Conservation (phyloP, 768 basidiomycete genomes). For the Coprinellus aureogranulatus region DNA sequence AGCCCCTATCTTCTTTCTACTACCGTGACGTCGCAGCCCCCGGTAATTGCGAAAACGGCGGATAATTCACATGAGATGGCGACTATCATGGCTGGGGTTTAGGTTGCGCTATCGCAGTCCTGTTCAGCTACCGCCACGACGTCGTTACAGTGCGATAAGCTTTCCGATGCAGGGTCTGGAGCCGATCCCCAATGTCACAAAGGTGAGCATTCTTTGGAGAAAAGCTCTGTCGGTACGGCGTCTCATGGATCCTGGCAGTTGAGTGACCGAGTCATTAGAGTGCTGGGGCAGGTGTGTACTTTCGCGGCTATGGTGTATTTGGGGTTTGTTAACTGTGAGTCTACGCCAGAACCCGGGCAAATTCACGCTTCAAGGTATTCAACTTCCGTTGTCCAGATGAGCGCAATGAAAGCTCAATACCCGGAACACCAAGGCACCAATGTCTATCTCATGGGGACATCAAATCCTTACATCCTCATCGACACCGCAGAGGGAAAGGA, state of each 20-base stretch:
- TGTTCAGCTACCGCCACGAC: not conserved
- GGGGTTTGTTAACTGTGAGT: not conserved
- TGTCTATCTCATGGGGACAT: slow-evolving; percentile 76
- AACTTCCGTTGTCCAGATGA: no score
- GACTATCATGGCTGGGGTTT: not conserved
- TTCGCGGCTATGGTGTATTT: not conserved
- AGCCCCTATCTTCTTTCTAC: not conserved
- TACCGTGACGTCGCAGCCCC: not conserved
- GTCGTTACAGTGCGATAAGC: not conserved
- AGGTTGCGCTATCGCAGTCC: not conserved
- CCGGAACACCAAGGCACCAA: slow-evolving; percentile 64
- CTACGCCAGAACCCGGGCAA: slow-evolving; percentile 76
- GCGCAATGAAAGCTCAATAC: no score
- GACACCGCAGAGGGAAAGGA: slow-evolving; percentile 79
- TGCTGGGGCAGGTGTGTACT: slow-evolving; percentile 69
- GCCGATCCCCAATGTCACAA: slow-evolving; percentile 49
- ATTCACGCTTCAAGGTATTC: slow-evolving; percentile 86
- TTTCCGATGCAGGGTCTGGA: slow-evolving; percentile 30
- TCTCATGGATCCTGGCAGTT: slow-evolving; percentile 43
- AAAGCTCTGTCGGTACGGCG: not conserved
- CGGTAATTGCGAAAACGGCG: not conserved
- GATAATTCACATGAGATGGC: slow-evolving; percentile 13
- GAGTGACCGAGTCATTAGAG: slow-evolving; percentile 62
- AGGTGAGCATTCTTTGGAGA: slow-evolving; percentile 35
- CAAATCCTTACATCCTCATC: slow-evolving; percentile 72